Conservation (phyloP, 2,329 filamentous ascomycete species). For the Trichoderma pleuroti region DNA sequence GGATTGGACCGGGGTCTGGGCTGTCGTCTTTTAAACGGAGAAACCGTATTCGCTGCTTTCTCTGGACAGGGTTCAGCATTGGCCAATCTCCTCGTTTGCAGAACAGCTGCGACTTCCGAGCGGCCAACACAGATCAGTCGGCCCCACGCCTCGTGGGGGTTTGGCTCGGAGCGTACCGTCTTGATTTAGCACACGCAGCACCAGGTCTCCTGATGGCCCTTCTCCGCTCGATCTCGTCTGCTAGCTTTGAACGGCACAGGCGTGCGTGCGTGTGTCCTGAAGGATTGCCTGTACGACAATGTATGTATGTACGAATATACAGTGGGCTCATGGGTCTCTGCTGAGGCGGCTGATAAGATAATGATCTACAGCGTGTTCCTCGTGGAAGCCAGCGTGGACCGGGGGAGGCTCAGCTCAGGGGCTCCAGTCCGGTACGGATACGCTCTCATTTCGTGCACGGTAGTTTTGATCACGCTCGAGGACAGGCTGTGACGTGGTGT, state of each 20-base stretch:
- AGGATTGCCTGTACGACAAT: neutral
- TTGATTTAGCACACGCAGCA: neutral
- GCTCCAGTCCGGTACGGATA: neutral
- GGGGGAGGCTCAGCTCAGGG: conserved; percentile 17
- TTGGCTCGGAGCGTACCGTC: conserved; percentile 5
- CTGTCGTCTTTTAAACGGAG: conserved; percentile 5
- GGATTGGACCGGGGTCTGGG: conserved; percentile 6
- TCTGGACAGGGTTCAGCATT: conserved; percentile 2
- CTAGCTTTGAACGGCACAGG: neutral
- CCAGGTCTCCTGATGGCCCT: conserved; percentile 1
- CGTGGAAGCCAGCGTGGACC: neutral
- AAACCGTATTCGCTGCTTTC: conserved; percentile 4
- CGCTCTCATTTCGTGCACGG: conserved; percentile 7
- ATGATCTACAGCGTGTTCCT: conserved; percentile 11
- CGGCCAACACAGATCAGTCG: conserved; percentile 1
- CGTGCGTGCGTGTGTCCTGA: neutral
- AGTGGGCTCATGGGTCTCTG: neutral
- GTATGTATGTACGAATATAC: neutral
- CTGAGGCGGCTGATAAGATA: conserved; percentile 12
- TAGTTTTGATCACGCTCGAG: conserved; percentile 17
- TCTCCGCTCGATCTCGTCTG: conserved; percentile 5
- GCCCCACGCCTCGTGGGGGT: conserved; percentile 18
- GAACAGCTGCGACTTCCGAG: conserved; percentile 9
- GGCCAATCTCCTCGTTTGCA: conserved; percentile 8
- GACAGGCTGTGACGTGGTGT: conserved; percentile 10